Conservation (phyloP, 345 rosid genomes). For the Boechera divaricarpa region DNA sequence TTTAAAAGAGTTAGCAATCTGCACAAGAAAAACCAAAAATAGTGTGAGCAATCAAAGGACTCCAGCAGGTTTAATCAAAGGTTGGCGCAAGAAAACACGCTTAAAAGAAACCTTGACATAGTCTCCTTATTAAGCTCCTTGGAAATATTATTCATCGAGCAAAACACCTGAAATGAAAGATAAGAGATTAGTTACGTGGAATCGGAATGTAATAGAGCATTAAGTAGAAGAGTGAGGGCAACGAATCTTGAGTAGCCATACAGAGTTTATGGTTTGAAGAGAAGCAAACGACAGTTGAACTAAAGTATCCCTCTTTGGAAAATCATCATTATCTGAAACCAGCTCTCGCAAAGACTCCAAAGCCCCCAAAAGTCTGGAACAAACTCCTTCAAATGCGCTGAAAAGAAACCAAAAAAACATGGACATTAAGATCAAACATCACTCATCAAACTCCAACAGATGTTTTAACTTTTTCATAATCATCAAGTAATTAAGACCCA, state of each 20-base stretch:
- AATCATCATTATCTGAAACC: constrained; percentile 42
- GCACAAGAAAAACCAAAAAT: constrained; percentile 34
- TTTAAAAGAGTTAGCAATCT: constrained; percentile 68
- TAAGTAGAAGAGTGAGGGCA: background rate
- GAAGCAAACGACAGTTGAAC: constrained; percentile 59
- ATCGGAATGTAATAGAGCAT: background rate
- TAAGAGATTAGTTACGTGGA: constrained; percentile 18
- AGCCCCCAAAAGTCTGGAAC: constrained; percentile 61
- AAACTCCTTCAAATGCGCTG: constrained; percentile 75
- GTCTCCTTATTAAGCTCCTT: constrained; percentile 61
- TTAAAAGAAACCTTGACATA: constrained; percentile 61
- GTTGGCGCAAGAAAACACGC: background rate
- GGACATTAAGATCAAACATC: constrained; percentile 27
- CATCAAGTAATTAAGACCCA: constrained; percentile 19
- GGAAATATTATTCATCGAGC: constrained; percentile 53
- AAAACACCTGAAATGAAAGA: constrained; percentile 64
- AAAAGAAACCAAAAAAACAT: constrained; percentile 36
- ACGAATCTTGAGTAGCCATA: constrained; percentile 47
- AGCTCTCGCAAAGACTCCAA: constrained; percentile 69
- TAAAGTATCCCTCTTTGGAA: constrained; percentile 56
- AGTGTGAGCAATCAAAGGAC: constrained; percentile 25
- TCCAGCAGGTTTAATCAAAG: constrained; percentile 7
- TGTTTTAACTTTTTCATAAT: constrained; percentile 24
- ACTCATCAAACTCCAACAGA: constrained; percentile 25
- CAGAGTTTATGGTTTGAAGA: constrained; percentile 61